Percentiles rank a stretch among this genome's conserved stretches.
Evolutionary conservation across 345 rosid genomes (phyloP).

Genomic region (Melastoma malabathricum): DNA sequence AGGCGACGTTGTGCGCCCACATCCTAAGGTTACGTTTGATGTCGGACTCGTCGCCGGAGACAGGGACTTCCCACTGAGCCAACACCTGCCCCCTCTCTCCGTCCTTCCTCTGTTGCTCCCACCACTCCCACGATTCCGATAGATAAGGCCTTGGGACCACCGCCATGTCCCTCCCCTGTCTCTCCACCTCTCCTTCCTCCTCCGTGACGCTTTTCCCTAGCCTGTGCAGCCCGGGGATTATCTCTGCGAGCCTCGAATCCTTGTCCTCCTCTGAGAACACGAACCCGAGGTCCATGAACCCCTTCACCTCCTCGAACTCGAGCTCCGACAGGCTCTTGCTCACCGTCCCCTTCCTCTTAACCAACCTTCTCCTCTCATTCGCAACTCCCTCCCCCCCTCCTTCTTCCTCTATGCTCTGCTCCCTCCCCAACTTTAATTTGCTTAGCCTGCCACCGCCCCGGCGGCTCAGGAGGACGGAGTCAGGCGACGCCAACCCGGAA

Average conservation of each 20-base stretch:
- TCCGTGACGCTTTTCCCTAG: slow-evolving; percentile 25
- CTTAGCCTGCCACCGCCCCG: too few species aligned
- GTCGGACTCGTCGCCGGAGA: slow-evolving; percentile 30
- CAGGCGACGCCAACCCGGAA: slow-evolving; percentile 21
- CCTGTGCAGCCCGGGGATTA: slow-evolving; percentile 63
- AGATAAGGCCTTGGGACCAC: slow-evolving; percentile 54
- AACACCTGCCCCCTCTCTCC: slow-evolving; percentile 21
- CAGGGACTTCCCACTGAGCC: slow-evolving; percentile 52
- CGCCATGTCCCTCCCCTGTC: neutral
- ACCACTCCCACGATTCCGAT: slow-evolving; percentile 73
- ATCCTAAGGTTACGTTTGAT: slow-evolving; percentile 46
- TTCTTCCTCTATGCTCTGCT: slow-evolving; percentile 5
- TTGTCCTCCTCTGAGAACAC: slow-evolving; percentile 69
- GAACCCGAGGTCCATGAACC: slow-evolving; percentile 87
- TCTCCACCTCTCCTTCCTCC: slow-evolving; percentile 1
- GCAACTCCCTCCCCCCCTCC: neutral
- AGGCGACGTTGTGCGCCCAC: slow-evolving; percentile 83
- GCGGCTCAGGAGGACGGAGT: slow-evolving; percentile 27
- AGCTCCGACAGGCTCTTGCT: slow-evolving; percentile 55
- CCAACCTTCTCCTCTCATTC: neutral
- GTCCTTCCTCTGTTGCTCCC: slow-evolving; percentile 10
- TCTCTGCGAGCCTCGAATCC: slow-evolving; percentile 50
- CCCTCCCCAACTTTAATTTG: slow-evolving; percentile 34
- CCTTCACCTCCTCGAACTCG: slow-evolving; percentile 72
- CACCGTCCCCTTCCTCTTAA: slow-evolving; percentile 4